These are phyloP conservation scores for Malus asiatica DNA, from an alignment of 306 rosid genomes.

Conservation along the genomic window DNA sequence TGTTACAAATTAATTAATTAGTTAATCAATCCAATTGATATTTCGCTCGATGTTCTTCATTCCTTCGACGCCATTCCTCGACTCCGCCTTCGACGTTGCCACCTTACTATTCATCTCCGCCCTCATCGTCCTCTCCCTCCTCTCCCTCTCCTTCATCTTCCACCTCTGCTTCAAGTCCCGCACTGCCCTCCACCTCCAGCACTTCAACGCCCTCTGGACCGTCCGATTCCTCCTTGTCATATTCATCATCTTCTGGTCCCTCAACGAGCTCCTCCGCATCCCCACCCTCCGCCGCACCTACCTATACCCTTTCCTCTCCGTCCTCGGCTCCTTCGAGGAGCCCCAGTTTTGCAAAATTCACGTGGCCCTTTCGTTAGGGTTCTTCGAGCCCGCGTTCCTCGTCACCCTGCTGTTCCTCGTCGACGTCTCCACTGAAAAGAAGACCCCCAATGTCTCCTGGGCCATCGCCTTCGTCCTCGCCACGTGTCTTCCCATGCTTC, in stretches of 20 bases:
- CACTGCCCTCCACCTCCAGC: slow-evolving; percentile 40
- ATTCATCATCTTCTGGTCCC: slow-evolving; percentile 54
- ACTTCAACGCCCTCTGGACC: slow-evolving; percentile 77
- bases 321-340: slow-evolving; percentile 5
- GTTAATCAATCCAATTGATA: not conserved
- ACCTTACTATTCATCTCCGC: slow-evolving; percentile 35
- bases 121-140: slow-evolving; percentile 44
- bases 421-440: slow-evolving; percentile 42
- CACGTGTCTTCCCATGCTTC: slow-evolving; percentile 29
- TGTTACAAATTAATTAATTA: not conserved
- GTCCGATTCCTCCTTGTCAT: slow-evolving; percentile 63
- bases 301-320: slow-evolving; percentile 16
- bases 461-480: slow-evolving; percentile 28
- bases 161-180: slow-evolving; percentile 65
- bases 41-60: slow-evolving; percentile 44
- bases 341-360: slow-evolving; percentile 46
- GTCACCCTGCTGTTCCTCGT: slow-evolving; percentile 61
- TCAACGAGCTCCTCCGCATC: slow-evolving; percentile 51
- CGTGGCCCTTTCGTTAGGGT: slow-evolving; percentile 44
- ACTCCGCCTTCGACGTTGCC: slow-evolving; percentile 42
- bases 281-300: slow-evolving; percentile 34
- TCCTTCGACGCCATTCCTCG: slow-evolving; percentile 26
- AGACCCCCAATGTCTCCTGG: slow-evolving; percentile 22
- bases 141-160: slow-evolving; percentile 62
- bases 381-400: slow-evolving; percentile 69